These are phyloP conservation scores for Paracamarosporium sp. DNA, from an alignment of 2,329 filamentous ascomycete species.

Conservation along the genomic window DNA sequence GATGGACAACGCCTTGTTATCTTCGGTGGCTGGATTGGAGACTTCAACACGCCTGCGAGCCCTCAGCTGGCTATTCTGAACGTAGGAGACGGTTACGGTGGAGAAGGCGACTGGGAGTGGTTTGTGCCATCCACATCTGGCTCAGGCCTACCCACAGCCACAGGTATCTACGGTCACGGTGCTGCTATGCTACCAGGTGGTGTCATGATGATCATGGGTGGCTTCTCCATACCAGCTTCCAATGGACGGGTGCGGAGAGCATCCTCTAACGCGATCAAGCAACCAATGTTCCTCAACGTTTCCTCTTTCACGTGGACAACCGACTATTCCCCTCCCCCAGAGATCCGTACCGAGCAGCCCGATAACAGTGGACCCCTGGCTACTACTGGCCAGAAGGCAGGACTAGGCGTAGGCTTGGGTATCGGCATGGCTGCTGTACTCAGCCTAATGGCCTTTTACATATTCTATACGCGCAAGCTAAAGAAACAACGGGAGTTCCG, in stretches of 20 bases:
- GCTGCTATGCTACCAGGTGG: slow-evolving; percentile 67
- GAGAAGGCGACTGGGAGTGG: slow-evolving; percentile 71
- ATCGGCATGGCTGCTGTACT: slow-evolving; percentile 52
- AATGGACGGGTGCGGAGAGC: slow-evolving; percentile 46
- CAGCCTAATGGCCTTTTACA: slow-evolving; percentile 51
- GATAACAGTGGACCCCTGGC: slow-evolving; percentile 43
- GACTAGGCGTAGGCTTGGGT: slow-evolving; percentile 53
- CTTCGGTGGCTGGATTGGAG: slow-evolving; percentile 91
- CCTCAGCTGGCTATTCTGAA: slow-evolving; percentile 82
- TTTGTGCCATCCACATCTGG: slow-evolving; percentile 62
- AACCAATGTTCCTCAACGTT: slow-evolving; percentile 66
- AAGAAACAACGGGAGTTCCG: slow-evolving; percentile 51
- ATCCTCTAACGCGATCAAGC: slow-evolving; percentile 47
- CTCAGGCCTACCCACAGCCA: slow-evolving; percentile 48
- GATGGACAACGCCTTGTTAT: slow-evolving; percentile 81
- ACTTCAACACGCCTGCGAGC: slow-evolving; percentile 74
- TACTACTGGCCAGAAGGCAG: slow-evolving; percentile 54
- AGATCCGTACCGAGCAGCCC: slow-evolving; percentile 17
- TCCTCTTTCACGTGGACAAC: slow-evolving; percentile 66
- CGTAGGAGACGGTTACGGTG: slow-evolving; percentile 75
- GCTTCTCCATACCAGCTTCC: slow-evolving; percentile 58
- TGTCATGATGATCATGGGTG: slow-evolving; percentile 67
- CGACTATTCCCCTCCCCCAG: slow-evolving; percentile 60
- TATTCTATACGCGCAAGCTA: slow-evolving; percentile 54
- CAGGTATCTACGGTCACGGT: slow-evolving; percentile 67